phyloP scores from a whole-genome alignment of 2,329 filamentous ascomycete species.

The Escovopsis sp. region DNA sequence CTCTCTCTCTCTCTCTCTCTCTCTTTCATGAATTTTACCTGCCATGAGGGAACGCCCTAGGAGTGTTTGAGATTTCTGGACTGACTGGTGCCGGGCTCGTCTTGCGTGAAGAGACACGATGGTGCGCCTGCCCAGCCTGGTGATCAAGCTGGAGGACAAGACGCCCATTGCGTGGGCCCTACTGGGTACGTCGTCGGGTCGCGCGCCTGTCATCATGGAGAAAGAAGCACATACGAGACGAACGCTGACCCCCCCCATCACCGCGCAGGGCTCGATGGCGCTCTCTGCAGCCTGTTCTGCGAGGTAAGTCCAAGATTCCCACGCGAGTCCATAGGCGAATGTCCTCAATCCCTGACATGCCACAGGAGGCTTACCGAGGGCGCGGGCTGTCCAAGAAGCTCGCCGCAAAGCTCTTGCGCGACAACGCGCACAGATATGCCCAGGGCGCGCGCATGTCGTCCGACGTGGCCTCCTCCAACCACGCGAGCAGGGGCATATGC shows the following conservation, averaged over 20 bases:
- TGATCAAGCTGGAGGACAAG: conserved; percentile 29
- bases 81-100: background rate
- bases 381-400: conserved; percentile 49
- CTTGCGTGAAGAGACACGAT: conserved; percentile 23
- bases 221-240: too few relatives aligned
- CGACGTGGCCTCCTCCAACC: conserved; percentile 48
- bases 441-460: conserved; percentile 42
- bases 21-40: too few relatives aligned
- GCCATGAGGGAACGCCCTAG: too few relatives aligned
- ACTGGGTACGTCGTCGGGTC: conserved; percentile 20
- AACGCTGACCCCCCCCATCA: background rate
- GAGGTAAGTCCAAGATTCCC: conserved; percentile 23
- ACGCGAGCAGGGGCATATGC: conserved; percentile 46
- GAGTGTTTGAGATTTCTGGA: background rate
- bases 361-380: conserved; percentile 38
- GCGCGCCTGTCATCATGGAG: too few relatives aligned
- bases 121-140: conserved; percentile 29
- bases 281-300: conserved; percentile 45
- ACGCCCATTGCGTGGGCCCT: conserved; percentile 52
- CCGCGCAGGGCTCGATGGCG: conserved; percentile 39
- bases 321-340: too few relatives aligned
- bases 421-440: conserved; percentile 30
- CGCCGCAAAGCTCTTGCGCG: conserved; percentile 40
- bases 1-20: too few relatives aligned
- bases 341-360: too few relatives aligned